phyloP scores from a whole-genome alignment of 2,329 filamentous ascomycete species.

The Lasiodiplodia citricola region DNA sequence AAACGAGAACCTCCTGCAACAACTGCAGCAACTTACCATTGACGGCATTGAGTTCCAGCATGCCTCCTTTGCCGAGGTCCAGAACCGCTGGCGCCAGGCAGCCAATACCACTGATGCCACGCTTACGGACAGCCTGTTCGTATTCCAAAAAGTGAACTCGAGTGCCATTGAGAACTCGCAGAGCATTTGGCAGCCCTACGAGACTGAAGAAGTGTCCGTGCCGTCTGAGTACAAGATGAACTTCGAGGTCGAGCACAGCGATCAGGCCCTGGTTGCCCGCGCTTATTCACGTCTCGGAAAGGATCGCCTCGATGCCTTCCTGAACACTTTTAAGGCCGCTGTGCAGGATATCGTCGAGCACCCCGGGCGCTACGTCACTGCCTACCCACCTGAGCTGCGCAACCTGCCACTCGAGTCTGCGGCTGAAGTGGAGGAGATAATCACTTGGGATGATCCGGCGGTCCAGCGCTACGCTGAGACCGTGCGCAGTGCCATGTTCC shows the following conservation, averaged over 20 bases:
- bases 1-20: slow-evolving; percentile 60
- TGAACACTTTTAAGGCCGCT: slow-evolving; percentile 13
- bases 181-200: slow-evolving; percentile 23
- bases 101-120: slow-evolving; percentile 10
- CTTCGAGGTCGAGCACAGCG: slow-evolving; percentile 25
- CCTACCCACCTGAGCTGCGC: slow-evolving; percentile 14
- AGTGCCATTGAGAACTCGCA: slow-evolving; percentile 13
- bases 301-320: slow-evolving; percentile 23
- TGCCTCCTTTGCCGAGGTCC: slow-evolving; percentile 25
- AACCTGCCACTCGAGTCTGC: slow-evolving; percentile 13
- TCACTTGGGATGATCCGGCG: slow-evolving; percentile 25
- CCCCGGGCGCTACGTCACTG: slow-evolving; percentile 22
- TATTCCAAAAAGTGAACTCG: slow-evolving; percentile 23
- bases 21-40: slow-evolving; percentile 66
- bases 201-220: slow-evolving; percentile 21
- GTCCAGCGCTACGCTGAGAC: slow-evolving; percentile 24
- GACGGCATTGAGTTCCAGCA: slow-evolving; percentile 28
- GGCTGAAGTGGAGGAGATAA: not conserved
- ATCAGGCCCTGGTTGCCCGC: slow-evolving; percentile 2
- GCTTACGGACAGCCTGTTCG: slow-evolving; percentile 25
- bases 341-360: slow-evolving; percentile 24
- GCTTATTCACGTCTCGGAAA: slow-evolving; percentile 21
- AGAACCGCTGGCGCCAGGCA: slow-evolving; percentile 24
- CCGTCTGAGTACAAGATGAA: slow-evolving; percentile 27
- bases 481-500: slow-evolving; percentile 20